Evolutionary conservation across 495 filamentous ascomycete genomes (phyloP).

Genomic region (Oleoguttula mirabilis): DNA sequence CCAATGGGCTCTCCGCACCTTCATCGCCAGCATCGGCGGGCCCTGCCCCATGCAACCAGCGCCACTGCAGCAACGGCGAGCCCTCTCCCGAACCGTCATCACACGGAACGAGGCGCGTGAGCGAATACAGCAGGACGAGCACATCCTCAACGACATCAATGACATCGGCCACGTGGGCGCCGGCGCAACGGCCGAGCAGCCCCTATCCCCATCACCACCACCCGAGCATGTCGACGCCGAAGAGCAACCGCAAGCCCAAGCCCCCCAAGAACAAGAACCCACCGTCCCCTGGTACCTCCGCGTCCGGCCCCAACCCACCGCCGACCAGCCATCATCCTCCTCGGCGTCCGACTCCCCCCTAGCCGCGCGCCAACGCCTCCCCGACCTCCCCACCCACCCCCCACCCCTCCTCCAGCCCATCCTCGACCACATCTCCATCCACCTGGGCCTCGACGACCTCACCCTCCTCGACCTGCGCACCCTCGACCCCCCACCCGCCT

Average conservation of each 20-base stretch:
- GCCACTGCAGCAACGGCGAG: not conserved
- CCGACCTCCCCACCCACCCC: constrained; percentile 59
- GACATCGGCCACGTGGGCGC: constrained; percentile 4
- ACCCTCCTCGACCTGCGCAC: constrained; percentile 66
- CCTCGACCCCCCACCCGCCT: constrained; percentile 71
- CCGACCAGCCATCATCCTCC: constrained; percentile 36
- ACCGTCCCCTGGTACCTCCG: constrained; percentile 74
- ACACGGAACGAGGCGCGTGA: constrained; percentile 5
- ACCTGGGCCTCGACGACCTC: constrained; percentile 72
- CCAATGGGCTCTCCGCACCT: constrained; percentile 10
- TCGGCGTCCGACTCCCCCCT: constrained; percentile 40
- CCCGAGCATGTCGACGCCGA: not conserved
- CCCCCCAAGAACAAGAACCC: not conserved
- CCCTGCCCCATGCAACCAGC: not conserved
- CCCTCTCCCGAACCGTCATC: not conserved
- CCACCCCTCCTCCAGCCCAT: constrained; percentile 62
- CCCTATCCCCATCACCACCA: too few species aligned
- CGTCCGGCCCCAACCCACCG: too few species aligned
- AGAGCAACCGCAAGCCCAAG: not conserved
- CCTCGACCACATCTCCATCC: constrained; percentile 64
- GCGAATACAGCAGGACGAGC: constrained; percentile 7
- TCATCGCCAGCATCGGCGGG: constrained; percentile 13
- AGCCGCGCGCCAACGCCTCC: constrained; percentile 53
- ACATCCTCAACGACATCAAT: constrained; percentile 11
- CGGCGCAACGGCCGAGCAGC: not conserved